These are phyloP conservation scores for Lactarius sanguifluus DNA, from an alignment of 768 basidiomycete genomes.

Conservation along the genomic window DNA sequence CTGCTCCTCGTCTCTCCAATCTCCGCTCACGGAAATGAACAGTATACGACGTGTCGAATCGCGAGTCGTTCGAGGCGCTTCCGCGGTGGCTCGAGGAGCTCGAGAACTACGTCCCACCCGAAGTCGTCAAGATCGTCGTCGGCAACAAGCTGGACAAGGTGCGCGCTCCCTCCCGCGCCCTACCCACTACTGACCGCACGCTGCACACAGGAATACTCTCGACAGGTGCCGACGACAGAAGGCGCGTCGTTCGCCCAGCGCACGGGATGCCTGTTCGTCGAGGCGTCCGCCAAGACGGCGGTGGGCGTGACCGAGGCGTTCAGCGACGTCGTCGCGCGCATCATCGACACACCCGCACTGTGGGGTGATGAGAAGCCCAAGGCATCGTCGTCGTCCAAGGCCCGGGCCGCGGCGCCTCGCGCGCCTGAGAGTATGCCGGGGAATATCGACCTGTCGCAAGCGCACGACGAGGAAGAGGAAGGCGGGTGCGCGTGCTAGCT, in stretches of 20 bases:
- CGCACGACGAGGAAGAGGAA: constrained; percentile 28
- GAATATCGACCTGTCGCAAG: constrained; percentile 39
- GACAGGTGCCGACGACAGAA: constrained; percentile 80
- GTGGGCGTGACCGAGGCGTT: constrained; percentile 79
- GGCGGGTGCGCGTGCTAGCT: constrained; percentile 40
- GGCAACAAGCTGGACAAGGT: constrained; percentile 95
- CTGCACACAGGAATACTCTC: constrained; percentile 71
- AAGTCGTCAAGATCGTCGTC: constrained; percentile 92
- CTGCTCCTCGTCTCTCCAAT: not conserved
- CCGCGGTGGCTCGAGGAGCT: constrained; percentile 91
- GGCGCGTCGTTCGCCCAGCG: constrained; percentile 77
- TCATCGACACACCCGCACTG: constrained; percentile 79
- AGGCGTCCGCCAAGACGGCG: constrained; percentile 91
- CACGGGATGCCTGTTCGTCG: constrained; percentile 84
- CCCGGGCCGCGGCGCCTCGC: constrained; percentile 13
- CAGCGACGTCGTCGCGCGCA: constrained; percentile 74
- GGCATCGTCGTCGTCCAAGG: constrained; percentile 28
- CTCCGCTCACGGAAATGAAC: not conserved
- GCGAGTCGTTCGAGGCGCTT: constrained; percentile 93
- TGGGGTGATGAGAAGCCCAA: constrained; percentile 50
- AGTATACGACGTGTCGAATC: constrained; percentile 96
- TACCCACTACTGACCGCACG: not conserved
- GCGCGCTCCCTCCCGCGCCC: constrained; percentile 2
- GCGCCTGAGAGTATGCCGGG: constrained; percentile 41
- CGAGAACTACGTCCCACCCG: constrained; percentile 84